A percentile compares a stretch with the other conserved stretches of the same genome.
Evolutionary conservation across 768 basidiomycete species (phyloP).

Genomic region (Mycena olivaceomarginata): DNA sequence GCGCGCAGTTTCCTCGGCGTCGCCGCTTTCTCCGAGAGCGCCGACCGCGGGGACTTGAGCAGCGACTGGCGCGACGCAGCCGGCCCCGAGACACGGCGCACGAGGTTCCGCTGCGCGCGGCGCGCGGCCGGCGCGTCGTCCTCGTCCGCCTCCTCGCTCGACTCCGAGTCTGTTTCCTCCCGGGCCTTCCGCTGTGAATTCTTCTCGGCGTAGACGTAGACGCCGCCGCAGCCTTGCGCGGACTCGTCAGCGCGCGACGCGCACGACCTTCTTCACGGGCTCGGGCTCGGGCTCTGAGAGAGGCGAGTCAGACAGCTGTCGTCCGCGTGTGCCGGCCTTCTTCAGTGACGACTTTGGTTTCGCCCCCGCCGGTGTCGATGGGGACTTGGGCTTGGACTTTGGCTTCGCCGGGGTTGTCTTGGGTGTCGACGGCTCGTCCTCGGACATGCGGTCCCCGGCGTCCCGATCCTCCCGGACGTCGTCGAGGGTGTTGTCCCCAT

Average conservation of each 20-base stretch:
- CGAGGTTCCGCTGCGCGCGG: constrained; percentile 12
- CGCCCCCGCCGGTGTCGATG: constrained; percentile 1
- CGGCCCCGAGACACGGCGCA: constrained; percentile 28
- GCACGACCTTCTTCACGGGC: constrained; percentile 29
- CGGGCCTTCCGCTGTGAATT: neutral
- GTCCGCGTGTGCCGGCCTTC: constrained; percentile 21
- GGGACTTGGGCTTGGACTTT: neutral
- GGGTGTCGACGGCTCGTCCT: constrained; percentile 18
- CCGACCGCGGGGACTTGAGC: constrained; percentile 21
- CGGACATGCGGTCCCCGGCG: neutral
- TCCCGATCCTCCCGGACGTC: no score
- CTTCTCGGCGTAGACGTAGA: constrained; percentile 6
- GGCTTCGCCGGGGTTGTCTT: constrained; percentile 23
- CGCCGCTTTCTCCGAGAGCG: neutral
- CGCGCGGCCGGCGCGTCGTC: constrained; percentile 1
- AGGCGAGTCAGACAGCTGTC: constrained; percentile 23
- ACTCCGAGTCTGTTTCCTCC: constrained; percentile 17
- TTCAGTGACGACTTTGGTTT: constrained; percentile 1
- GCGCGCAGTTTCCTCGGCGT: neutral
- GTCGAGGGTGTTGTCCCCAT: no score
- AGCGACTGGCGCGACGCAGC: constrained; percentile 1
- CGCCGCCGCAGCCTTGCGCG: neutral
- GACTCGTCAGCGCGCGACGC: constrained; percentile 3
- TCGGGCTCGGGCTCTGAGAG: constrained; percentile 33
- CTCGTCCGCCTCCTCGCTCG: neutral